These are phyloP conservation scores for Graphium sp. DNA, from an alignment of 2,329 filamentous ascomycete species.

Conservation along the genomic window DNA sequence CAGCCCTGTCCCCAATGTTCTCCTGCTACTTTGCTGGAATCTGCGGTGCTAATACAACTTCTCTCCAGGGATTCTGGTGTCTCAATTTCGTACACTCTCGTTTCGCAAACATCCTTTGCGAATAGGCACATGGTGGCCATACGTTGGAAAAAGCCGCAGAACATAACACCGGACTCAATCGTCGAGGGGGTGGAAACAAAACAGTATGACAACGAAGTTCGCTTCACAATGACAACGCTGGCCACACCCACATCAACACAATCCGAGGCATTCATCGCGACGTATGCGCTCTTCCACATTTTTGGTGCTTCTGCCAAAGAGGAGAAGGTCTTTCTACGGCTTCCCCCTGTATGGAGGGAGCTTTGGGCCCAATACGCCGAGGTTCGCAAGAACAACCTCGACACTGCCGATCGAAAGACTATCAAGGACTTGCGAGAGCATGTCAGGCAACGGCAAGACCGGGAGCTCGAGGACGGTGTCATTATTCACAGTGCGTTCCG, in stretches of 20 bases:
- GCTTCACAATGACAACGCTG: conserved; percentile 57
- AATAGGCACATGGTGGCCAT: conserved; percentile 62
- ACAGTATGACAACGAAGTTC: no score
- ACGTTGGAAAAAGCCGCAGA: conserved; percentile 62
- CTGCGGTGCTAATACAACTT: conserved; percentile 6
- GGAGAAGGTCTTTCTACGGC: conserved; percentile 64
- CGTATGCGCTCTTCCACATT: conserved; percentile 63
- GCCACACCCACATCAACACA: conserved; percentile 63
- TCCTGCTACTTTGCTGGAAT: not conserved
- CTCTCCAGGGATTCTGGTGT: conserved; percentile 47
- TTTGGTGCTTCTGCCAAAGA: conserved; percentile 68
- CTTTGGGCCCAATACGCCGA: conserved; percentile 68
- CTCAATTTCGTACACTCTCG: conserved; percentile 47
- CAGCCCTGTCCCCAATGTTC: conserved; percentile 2
- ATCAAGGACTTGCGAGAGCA: conserved; percentile 54
- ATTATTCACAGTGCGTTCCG: conserved; percentile 64
- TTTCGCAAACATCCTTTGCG: conserved; percentile 60
- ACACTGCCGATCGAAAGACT: conserved; percentile 51
- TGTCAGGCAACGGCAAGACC: conserved; percentile 50
- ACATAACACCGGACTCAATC: conserved; percentile 22
- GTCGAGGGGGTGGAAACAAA: conserved; percentile 19
- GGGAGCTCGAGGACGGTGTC: conserved; percentile 57
- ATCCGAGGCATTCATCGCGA: conserved; percentile 76
- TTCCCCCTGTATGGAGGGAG: conserved; percentile 71
- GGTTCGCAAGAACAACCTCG: conserved; percentile 50